Percentiles rank a stretch among this genome's conserved stretches.
Conservation (phyloP, 768 basidiomycete species). For the Naganishia vishniacii region DNA sequence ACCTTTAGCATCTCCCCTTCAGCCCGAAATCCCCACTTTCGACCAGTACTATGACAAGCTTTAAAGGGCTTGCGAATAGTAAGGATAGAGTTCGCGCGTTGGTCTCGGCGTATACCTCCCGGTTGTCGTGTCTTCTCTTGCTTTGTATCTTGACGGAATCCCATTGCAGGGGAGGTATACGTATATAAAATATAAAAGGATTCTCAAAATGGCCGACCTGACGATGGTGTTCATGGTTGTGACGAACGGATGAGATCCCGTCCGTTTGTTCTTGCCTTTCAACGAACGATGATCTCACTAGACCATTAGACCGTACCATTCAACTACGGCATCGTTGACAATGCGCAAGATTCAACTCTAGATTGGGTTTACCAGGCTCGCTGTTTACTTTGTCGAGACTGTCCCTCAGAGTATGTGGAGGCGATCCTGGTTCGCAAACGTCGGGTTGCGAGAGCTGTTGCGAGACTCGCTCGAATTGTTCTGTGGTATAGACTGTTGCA, state of each 20-base stretch:
- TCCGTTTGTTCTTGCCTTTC: too few relatives aligned
- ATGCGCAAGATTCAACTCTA: too few relatives aligned
- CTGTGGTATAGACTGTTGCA: too few relatives aligned
- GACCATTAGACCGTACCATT: too few relatives aligned
- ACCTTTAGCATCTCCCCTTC: constrained; percentile 26
- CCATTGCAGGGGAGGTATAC: constrained; percentile 9
- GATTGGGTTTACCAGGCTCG: too few relatives aligned
- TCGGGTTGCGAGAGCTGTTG: too few relatives aligned
- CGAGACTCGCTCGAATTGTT: too few relatives aligned
- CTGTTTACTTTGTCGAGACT: not conserved
- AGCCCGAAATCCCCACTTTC: constrained; percentile 81
- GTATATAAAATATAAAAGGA: constrained; percentile 23
- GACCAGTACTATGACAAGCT: constrained; percentile 90
- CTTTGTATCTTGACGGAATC: constrained; percentile 23
- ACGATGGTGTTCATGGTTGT: not conserved
- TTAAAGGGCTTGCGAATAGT: constrained; percentile 44
- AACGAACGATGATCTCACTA: too few relatives aligned
- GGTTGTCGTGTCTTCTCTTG: constrained; percentile 22
- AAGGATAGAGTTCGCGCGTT: constrained; percentile 12
- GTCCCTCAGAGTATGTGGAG: too few relatives aligned
- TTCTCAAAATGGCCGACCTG: not conserved
- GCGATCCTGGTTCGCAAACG: too few relatives aligned
- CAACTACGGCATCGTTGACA: too few relatives aligned
- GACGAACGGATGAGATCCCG: too few relatives aligned
- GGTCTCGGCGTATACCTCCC: constrained; percentile 16